phyloP scores from a whole-genome alignment of 371 early-diverging fungal species.

The Encephalitozoon intestinalis region DNA sequence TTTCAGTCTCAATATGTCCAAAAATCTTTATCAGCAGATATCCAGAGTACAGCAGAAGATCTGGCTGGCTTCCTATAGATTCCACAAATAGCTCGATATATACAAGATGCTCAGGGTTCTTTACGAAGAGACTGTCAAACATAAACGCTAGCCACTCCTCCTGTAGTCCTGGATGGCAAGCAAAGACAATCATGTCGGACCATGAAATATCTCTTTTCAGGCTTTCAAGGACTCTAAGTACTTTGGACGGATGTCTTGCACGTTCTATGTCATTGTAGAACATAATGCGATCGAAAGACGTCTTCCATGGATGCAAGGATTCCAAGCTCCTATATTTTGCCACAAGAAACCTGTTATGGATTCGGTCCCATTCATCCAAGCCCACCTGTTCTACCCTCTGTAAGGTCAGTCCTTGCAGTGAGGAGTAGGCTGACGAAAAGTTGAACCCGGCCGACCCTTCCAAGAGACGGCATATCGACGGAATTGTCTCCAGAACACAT shows the following conservation, averaged over 20 bases:
- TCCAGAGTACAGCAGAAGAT: not conserved
- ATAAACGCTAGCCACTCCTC: slow-evolving; percentile 11
- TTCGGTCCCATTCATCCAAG: not conserved
- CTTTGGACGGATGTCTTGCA: not conserved
- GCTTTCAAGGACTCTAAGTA: not conserved
- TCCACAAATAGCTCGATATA: slow-evolving; percentile 15
- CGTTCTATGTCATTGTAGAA: slow-evolving; percentile 8
- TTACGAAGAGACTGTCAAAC: slow-evolving; percentile 5
- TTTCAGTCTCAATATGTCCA: not conserved
- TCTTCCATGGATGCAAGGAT: not conserved
- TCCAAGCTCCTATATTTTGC: slow-evolving; percentile 1
- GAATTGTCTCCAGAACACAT: not conserved
- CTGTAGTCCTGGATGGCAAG: slow-evolving; percentile 4
- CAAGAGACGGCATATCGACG: not conserved
- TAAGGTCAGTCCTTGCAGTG: not conserved
- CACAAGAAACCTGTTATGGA: not conserved
- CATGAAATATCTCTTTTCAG: slow-evolving; percentile 1
- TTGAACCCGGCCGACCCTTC: not conserved
- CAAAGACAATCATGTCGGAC: slow-evolving; percentile 16
- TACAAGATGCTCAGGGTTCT: not conserved
- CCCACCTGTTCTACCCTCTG: not conserved
- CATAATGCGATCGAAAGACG: not conserved
- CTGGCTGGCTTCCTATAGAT: not conserved
- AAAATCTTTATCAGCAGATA: not conserved
- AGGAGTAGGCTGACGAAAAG: not conserved